Evolutionary conservation across 1,139 yeast species (phyloP), one percentile per base, ranked within the genome.

Genomic region (Candida pseudoviswanathii): DNA sequence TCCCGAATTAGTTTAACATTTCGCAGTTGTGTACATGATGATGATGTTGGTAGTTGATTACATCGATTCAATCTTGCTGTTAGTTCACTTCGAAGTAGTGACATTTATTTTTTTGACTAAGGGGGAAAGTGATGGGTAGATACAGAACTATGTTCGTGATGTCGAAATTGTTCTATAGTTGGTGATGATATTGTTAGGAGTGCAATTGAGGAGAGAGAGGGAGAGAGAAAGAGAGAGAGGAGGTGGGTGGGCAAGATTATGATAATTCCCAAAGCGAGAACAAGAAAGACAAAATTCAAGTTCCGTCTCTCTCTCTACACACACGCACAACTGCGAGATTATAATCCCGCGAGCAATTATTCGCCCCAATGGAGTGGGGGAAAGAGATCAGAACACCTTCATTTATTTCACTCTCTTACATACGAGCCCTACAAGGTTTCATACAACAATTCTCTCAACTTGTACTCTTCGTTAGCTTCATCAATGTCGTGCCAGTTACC

Each of bases 381-480:
- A 31, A 11, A 7, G 33, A 11, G 33, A 3, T 4, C 16, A n/a
- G n/a, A n/a, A n/a, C n/a, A n/a, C n/a, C n/a, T n/a, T n/a, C n/a
- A n/a, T n/a, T n/a, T n/a, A n/a, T n/a, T n/a, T n/a, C n/a, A n/a
- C n/a, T n/a, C n/a, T n/a, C n/a, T n/a, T n/a, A n/a, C n/a, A n/a
- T n/a, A 33, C 37, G 8, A 11, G 8, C 2, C 39, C 44, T 62
- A 75, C 49, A 75, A 65, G 26, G 77, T 74, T 56, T 76, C 80
- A 55, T 82, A 85, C 41, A 86, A 73, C 34, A 85, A 59, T 46
- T 79, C 80, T 52, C 84, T 79, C 51, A 86, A 80, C 55, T 80
- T 83, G 62, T 88, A 89, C 53, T 89, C 91, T 62, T 90, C 97
- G 60, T 89, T 86, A 24, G 94, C 90, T 47, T 90, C 96, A 51